Evolutionary conservation across 768 basidiomycete species (phyloP), one percentile per base, ranked within the genome.

Genomic region (Rhizopogon vulgaris): DNA sequence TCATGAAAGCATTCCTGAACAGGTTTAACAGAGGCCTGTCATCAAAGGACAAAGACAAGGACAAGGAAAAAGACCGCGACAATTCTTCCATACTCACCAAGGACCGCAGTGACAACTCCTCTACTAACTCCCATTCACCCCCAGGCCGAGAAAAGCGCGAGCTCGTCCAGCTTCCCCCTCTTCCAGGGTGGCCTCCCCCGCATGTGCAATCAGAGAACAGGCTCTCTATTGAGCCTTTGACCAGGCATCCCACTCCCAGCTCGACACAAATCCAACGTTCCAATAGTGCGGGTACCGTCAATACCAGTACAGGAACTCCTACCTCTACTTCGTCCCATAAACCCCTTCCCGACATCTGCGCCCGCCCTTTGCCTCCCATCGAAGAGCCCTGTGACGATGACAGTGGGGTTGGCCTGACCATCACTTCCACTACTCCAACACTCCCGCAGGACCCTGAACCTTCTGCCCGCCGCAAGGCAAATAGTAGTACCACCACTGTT

Each of bases 1-100:
- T 68, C 67, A 92, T 92, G 89, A 91, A 90, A 78, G 89, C 90
- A 40, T 85, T 91, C 60, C 80, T 91, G 69, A 78, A 79, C 64
- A 81, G 88, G 63, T 72, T 91, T 60, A 87, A 88, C 60, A 79
- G 80, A 51, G 78, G 73, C 53, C 78, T 73, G 58, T 69, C 75
- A 63, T 86, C 69, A 42, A 66, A 67, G n/a, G 52, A 56, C 52
- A 64, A 83, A 69, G 80, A 85, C 61, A 87, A 80, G 70, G 80
- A 84, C 62, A 79, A 74, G 61, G 80, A 65, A 8, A 62, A 36
- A 4, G 62, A 66, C 2, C 59, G 15, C 12, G 64, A 61, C 2
- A 68, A 63, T n/a, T 57, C 64, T 41, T 61, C 64, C n/a, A 28
- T 64, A 53, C 43, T 55, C 56, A 52, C 48, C 56, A 59, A 52